Percentiles rank a stretch among this genome's conserved stretches.
These are phyloP conservation scores for Endotrypanum monterogeii DNA, from an alignment of 208 protist genomes.

Conservation along the genomic window DNA sequence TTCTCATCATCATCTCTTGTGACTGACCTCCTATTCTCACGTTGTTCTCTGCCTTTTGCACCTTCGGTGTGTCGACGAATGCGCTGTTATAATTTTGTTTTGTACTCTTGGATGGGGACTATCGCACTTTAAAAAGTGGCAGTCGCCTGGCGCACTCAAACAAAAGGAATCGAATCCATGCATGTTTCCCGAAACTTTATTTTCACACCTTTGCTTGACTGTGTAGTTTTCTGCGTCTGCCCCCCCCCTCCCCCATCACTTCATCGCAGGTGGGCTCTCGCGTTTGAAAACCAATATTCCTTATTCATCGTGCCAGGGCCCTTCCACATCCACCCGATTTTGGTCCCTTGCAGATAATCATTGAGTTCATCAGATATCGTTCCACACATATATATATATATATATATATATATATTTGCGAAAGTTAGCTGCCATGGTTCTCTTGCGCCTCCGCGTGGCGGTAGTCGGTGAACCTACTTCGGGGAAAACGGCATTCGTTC, in stretches of 20 bases:
- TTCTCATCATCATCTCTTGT: background rate
- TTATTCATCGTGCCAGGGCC: too few relatives aligned
- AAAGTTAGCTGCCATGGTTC: constrained; percentile 59
- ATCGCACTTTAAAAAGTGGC: background rate
- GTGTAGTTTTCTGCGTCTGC: background rate
- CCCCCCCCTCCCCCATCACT: background rate
- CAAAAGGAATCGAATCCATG: background rate
- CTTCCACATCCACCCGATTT: background rate
- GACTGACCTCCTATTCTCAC: background rate
- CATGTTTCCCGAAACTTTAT: background rate
- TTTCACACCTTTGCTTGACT: background rate
- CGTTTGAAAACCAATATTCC: too few relatives aligned
- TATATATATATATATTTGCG: too few relatives aligned
- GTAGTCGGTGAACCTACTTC: constrained; percentile 89
- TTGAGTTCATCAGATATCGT: too few relatives aligned
- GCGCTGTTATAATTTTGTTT: background rate
- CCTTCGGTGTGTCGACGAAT: background rate
- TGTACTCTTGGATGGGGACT: background rate
- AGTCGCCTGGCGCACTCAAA: too few relatives aligned
- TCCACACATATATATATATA: too few relatives aligned
- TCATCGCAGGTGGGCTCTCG: background rate
- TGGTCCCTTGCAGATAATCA: too few relatives aligned
- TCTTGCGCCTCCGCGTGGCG: constrained; percentile 80
- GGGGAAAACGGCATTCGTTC: constrained; percentile 91
- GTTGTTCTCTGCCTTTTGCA: background rate